Conservation (phyloP, 192 early-diverging fungal genomes). For the Gonapodya prolifera region DNA sequence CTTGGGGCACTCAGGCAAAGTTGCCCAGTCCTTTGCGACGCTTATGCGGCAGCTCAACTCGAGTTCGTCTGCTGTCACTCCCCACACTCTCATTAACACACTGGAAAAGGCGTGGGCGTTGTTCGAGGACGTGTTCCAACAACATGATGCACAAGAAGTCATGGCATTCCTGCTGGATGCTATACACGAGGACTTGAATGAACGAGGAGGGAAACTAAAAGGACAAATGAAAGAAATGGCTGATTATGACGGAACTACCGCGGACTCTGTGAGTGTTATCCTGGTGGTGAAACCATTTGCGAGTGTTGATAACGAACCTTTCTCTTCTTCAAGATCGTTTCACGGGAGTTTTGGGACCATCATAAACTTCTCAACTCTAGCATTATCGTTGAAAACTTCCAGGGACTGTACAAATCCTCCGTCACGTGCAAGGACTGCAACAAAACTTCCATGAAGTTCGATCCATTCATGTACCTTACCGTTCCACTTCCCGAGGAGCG, state of each 20-base stretch:
- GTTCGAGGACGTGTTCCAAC: not conserved
- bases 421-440: constrained; percentile 9
- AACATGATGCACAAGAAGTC: constrained; percentile 1
- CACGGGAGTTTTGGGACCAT: not conserved
- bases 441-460: constrained; percentile 62
- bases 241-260: not conserved
- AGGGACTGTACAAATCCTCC: not conserved
- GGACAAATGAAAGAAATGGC: not conserved
- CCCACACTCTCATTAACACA: not conserved
- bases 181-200: constrained; percentile 1
- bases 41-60: not conserved
- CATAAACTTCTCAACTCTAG: not conserved
- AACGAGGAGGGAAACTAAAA: not conserved
- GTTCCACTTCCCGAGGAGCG: constrained; percentile 62
- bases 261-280: not conserved
- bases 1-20: not conserved
- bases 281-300: no score
- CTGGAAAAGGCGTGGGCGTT: not conserved
- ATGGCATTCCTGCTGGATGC: constrained; percentile 6
- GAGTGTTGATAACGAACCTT: no score
- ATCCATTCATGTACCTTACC: constrained; percentile 68
- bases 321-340: not conserved
- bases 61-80: not conserved
- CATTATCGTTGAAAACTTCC: not conserved
- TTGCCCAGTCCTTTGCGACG: not conserved